These are phyloP conservation scores for Penicillium egyptiacum DNA, from an alignment of 495 filamentous ascomycete genomes.

Conservation along the genomic window DNA sequence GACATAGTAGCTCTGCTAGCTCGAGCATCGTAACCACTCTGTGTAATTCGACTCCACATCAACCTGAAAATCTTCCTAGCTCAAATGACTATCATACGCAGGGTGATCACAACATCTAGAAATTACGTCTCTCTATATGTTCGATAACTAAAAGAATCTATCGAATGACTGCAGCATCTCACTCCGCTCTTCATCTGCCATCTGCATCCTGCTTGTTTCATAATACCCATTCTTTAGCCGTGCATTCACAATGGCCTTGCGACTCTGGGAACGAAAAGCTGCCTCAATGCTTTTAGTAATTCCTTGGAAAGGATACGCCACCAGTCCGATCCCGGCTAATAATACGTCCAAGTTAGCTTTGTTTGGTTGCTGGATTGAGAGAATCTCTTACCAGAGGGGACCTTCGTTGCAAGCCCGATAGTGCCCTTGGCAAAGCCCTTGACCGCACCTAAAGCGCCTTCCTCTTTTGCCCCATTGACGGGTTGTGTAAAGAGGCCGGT, in stretches of 20 bases:
- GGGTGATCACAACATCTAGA: neutral
- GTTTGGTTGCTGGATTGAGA: neutral
- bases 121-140: neutral
- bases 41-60: no score
- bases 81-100: no score
- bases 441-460: conserved; percentile 58
- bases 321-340: conserved; percentile 13
- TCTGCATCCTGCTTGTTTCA: neutral
- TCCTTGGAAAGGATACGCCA: conserved; percentile 17
- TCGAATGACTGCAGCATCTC: neutral
- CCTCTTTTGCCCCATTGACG: conserved; percentile 56
- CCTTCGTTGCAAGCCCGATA: conserved; percentile 69
- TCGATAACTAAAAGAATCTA: neutral
- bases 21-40: no score
- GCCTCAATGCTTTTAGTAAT: conserved; percentile 15
- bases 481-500: conserved; percentile 69
- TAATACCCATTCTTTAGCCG: neutral
- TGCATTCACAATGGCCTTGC: conserved; percentile 6
- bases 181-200: neutral
- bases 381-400: conserved; percentile 27
- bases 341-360: neutral
- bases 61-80: no score
- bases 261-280: conserved; percentile 1
- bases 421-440: conserved; percentile 65
- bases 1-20: no score